Evolutionary conservation across 768 basidiomycete species (phyloP), one percentile per base, ranked within the genome.

Genomic region (Pulveroboletus sp.): DNA sequence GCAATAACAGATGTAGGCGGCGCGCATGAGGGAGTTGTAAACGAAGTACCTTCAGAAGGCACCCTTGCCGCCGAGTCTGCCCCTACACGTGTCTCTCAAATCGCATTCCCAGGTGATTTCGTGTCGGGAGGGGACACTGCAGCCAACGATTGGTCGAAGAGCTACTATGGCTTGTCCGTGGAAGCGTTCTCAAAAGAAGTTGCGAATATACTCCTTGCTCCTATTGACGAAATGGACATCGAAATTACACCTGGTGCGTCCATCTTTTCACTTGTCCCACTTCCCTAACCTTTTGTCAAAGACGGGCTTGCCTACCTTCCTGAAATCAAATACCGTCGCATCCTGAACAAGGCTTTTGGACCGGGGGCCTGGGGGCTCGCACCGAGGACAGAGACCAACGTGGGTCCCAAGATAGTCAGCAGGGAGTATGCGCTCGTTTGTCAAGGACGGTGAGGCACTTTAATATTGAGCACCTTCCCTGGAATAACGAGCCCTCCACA

Each of bases 321-420:
- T n/a, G 95, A 97, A 69, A 98, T 97, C 61, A 95, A 97, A 64
- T 98, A 97, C 62, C 80, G 95, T 16, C 81, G 95, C 19, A 83
- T 91, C 29, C 70, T 98, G 40, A 97, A 97, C 73, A 84, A 78
- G 57, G 93, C 95, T 0, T 97, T 98, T 60, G 94, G 95, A 12
- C 95, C 95, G 17, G 95, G 95, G 8, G 94, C 86, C 6, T 97
- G 95, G 95, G n/a, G n/a, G n/a, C n/a, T n/a, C n/a, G n/a, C n/a
- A n/a, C n/a, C 95, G 2, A 79, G 95, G 13, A 85, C 88, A 38
- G 91, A 95, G 69, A 94, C 91, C 6, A 89, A 93, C 57, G 90
- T 97, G 9, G 82, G 87, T 1, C 85, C 88, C 2, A 88, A 81
- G 65, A 76, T 94, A 43, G 94, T 97, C 34, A 92, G 89, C 59